Percentiles rank a stretch among this genome's conserved stretches.
Conservation (phyloP, 495 filamentous ascomycete genomes). For the Aspergillus bertholletiae region DNA sequence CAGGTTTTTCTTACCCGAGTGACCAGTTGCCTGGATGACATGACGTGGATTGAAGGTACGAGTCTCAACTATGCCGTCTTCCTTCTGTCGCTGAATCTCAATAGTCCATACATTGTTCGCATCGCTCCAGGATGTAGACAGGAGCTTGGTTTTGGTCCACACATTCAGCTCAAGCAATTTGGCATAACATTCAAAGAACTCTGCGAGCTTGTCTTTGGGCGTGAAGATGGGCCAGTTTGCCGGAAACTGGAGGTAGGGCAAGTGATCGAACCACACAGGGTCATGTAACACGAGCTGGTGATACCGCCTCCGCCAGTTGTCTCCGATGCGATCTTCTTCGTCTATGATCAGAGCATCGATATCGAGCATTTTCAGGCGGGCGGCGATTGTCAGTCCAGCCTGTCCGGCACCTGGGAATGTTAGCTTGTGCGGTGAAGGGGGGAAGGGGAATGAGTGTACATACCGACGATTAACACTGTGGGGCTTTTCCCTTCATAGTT, state of each 20-base stretch:
- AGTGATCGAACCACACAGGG: slow-evolving; percentile 72
- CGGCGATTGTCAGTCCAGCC: slow-evolving; percentile 57
- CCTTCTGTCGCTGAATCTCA: slow-evolving; percentile 46
- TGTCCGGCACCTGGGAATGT: slow-evolving; percentile 40
- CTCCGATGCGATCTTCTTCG: slow-evolving; percentile 60
- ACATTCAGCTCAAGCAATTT: slow-evolving; percentile 73
- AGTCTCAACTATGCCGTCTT: slow-evolving; percentile 46
- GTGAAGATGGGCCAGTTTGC: slow-evolving; percentile 64
- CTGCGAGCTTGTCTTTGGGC: slow-evolving; percentile 77
- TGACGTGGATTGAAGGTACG: slow-evolving; percentile 63
- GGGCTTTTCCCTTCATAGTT: slow-evolving; percentile 55
- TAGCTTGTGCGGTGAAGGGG: background rate
- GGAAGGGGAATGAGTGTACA: slow-evolving; percentile 10
- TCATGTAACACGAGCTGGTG: slow-evolving; percentile 67
- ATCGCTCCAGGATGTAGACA: slow-evolving; percentile 51
- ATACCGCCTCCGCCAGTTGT: slow-evolving; percentile 73
- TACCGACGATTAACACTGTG: slow-evolving; percentile 66
- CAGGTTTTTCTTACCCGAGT: slow-evolving; percentile 64
- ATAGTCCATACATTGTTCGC: slow-evolving; percentile 57
- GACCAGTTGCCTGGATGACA: slow-evolving; percentile 69
- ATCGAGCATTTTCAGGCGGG: slow-evolving; percentile 68
- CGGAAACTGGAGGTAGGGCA: slow-evolving; percentile 72
- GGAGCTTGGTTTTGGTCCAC: slow-evolving; percentile 59
- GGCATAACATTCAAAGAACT: slow-evolving; percentile 75
- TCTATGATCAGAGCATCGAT: slow-evolving; percentile 65